phyloP scores from a whole-genome alignment of 2,329 filamentous ascomycete genomes.

The Rosellinia necatrix region DNA sequence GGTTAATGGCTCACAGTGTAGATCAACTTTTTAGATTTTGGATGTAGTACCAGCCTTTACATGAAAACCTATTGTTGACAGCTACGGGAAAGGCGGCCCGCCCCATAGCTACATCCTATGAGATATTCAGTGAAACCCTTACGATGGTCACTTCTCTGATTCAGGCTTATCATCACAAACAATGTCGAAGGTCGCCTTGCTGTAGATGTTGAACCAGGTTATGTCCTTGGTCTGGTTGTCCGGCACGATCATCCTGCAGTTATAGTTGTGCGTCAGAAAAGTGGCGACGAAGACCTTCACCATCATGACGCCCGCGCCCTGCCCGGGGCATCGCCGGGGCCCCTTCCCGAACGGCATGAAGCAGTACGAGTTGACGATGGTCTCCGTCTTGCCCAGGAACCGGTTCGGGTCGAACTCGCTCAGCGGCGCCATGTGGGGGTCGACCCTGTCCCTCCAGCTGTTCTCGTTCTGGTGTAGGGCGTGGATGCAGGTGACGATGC shows the following conservation, averaged over 20 bases:
- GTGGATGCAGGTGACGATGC: conserved; percentile 8
- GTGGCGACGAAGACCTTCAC: conserved; percentile 6
- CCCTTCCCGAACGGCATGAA: conserved; percentile 11
- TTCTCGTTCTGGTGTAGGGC: conserved; percentile 7
- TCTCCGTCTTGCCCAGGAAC: background rate
- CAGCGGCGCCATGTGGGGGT: conserved; percentile 1
- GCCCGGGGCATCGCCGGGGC: conserved; percentile 1
- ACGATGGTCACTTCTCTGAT: background rate
- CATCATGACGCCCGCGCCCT: conserved; percentile 5
- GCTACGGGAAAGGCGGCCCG: too few relatives aligned
- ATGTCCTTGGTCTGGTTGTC: background rate
- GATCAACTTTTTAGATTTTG: too few relatives aligned
- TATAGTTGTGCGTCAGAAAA: background rate
- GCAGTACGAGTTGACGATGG: background rate
- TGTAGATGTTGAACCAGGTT: conserved; percentile 7
- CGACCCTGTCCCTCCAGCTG: background rate
- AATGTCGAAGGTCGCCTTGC: conserved; percentile 4
- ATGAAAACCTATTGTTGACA: too few relatives aligned
- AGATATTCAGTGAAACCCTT: background rate
- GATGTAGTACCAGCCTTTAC: too few relatives aligned
- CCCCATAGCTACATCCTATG: background rate
- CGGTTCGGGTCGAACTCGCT: background rate
- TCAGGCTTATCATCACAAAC: background rate
- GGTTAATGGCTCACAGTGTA: too few relatives aligned
- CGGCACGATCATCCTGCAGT: background rate